Evolutionary conservation across 345 rosid genomes (phyloP), one percentile per base, ranked within the genome.

Genomic region (Pistacia vera): DNA sequence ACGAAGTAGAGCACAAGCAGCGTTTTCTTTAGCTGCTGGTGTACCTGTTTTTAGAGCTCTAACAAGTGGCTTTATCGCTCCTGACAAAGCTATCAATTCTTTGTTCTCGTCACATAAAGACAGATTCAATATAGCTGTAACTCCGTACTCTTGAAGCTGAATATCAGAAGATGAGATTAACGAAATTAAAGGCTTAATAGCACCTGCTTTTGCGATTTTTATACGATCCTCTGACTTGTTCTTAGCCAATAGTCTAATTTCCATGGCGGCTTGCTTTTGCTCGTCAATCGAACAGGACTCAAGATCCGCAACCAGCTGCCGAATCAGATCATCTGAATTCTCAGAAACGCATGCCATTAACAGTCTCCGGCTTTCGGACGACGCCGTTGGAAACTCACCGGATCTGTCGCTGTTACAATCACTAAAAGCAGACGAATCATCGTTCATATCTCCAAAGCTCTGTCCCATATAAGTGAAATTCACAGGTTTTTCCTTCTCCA

Each of bases 21-120:
- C 91, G 92, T 96, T 96, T 80, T 93, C 99, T 75, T 83, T 91
- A 5, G 97, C 86, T 63, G 97, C 87, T 13, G 98, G 18, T 5
- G 91, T 92, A 22, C 99, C 98, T 28, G 84, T 80, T 77, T 74
- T 92, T 81, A 93, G 78, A 25, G 95, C 93, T 76, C 86, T 79
- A 4, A 89, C 97, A 1, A 96, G 85, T 46, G 99, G 97, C 89
- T 85, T 96, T 38, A 92, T 88, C 30, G 97, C 99, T 52, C 98
- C 99, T 0, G 97, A 88, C 4, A 88, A 87, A 46, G 93, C 91
- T 22, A 96, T 91, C 56, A 77, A 68, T 28, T 80, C 91, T 68
- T 93, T 96, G 82, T 93, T 96, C 84, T 96, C 99, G 62, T 96
- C 99, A 81, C 97, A 96, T 41, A 96, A 87, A 16, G 99, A 93